Evolutionary conservation across 2,329 filamentous ascomycete genomes (phyloP).

Genomic region (Cladosporium velox): DNA sequence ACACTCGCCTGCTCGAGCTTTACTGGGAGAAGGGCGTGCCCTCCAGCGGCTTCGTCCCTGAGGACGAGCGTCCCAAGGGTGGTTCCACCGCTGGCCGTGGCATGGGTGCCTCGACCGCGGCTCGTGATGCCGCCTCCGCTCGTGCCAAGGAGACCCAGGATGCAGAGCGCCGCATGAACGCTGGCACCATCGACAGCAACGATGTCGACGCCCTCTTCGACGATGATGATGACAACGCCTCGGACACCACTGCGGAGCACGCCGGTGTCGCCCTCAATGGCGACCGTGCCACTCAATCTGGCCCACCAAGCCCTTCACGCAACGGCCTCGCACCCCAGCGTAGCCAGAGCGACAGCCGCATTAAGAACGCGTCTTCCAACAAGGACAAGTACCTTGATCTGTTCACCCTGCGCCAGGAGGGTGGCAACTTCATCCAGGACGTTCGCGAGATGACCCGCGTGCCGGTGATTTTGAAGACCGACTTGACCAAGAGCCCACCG

Average conservation of each 20-base stretch:
- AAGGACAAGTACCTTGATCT: conserved; percentile 95
- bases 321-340: conserved; percentile 70
- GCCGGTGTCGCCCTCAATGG: conserved; percentile 80
- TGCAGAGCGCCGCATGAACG: conserved; percentile 88
- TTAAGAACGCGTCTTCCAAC: conserved; percentile 72
- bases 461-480: conserved; percentile 97
- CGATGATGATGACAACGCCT: conserved; percentile 69
- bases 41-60: conserved; percentile 91
- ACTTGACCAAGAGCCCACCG: conserved; percentile 98
- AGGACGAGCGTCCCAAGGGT: conserved; percentile 92
- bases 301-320: conserved; percentile 85
- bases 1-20: conserved; percentile 87
- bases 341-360: conserved; percentile 91
- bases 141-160: conserved; percentile 86
- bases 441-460: conserved; percentile 97
- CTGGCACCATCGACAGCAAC: conserved; percentile 88
- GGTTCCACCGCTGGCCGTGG: conserved; percentile 61
- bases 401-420: conserved; percentile 87
- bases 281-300: conserved; percentile 91
- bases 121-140: conserved; percentile 80
- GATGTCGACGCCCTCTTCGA: conserved; percentile 96
- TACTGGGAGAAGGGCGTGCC: conserved; percentile 99
- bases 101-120: conserved; percentile 65
- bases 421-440: conserved; percentile 96
- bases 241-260: conserved; percentile 78